Evolutionary conservation across 805 yeast genomes (phyloP), one percentile per base, ranked within the genome.

Genomic region (Zygoascus ofunaensis): DNA sequence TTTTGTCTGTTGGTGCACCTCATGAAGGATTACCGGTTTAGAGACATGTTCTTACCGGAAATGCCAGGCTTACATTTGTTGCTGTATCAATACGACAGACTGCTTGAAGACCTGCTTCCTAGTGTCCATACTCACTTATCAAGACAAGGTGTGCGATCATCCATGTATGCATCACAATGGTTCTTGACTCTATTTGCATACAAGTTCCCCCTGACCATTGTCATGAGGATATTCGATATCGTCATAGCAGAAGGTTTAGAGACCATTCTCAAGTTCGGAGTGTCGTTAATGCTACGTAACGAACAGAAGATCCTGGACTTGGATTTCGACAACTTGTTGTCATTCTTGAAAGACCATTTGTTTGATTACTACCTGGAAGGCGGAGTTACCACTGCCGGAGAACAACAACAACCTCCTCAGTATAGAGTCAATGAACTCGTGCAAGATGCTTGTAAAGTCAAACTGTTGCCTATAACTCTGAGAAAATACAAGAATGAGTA

Each of bases 101-200:
- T 90, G 41, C 57, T 92, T 32, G 97, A 89, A 60, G 90, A 80
- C 50, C 63, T 70, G 37, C 67, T 79, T 18, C 97, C 97, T 0
- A 68, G 69, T 4, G 69, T 92, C 39, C 77, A 77, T 59, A 73
- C 75, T 39, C 97, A 92, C 66, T 67, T 92, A 53, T 71, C 73
- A 22, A 78, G 87, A 50, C 94, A 90, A 62, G 97, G 97, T 4
- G 79, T 92, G 20, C 75, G 81, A 49, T 83, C 95, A 2, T 82
- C 94, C 19, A 90, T 90, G 97, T 92, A 86, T 68, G 97, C 97
- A 0, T 80, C 95, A 1, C 97, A 92, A 63, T 92, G 98, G 98
- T 90, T 92, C 58, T 71, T 92, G 55, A 92, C 97, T 0, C 73
- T 92, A 52, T 92, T 92, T 64, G 94, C 95, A 4, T 92, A 92